Evolutionary conservation across 768 basidiomycete species (phyloP), one percentile per base, ranked within the genome.

Genomic region (Suillus tomentosus): DNA sequence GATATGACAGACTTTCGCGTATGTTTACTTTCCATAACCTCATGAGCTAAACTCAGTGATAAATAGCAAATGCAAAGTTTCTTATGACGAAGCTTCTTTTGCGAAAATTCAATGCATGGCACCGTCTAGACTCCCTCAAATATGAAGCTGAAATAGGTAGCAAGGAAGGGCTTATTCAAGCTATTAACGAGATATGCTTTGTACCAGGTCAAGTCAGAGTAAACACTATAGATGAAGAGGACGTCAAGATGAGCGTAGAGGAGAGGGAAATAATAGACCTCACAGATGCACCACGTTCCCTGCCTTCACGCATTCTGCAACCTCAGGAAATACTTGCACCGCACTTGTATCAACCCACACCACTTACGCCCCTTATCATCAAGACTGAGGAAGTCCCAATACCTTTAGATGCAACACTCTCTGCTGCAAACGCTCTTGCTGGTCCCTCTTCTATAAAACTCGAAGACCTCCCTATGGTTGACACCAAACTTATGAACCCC

Each of bases 31-130:
- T 17, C 62, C 14, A 13, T 22, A 39, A 14, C 5, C 13, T 3
- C 45, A 51, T 47, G 14, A 9, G n/a, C 31, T 17, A 24, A 58
- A 14, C 70, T 72, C 42, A 76, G 43, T 15, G 27, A 22, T 17
- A 3, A 43, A 65, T 45, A 89, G 87, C 85, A 67, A 72, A 80
- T 15, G 82, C 87, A 3, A 79, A 82, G 34, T 90, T 88, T 72
- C 82, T 91, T 17, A 80, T 90, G 65, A 80, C 85, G 19, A 84
- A 88, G 24, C 76, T 91, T 10, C 78, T 85, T n/a, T 78, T 89
- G 9, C 83, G 89, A 59, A 87, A 87, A 67, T 79, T 78, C 36
- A 81, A 79, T 63, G 79, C 81, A 67, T 87, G 87, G 79, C 81
- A 85, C 64, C 81, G 85, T 3, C 75, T 83, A 6, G 73, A 74